These are phyloP conservation scores for Ophiostoma novo-ulmi DNA, from an alignment of 2,329 filamentous ascomycete species.

Conservation along the genomic window DNA sequence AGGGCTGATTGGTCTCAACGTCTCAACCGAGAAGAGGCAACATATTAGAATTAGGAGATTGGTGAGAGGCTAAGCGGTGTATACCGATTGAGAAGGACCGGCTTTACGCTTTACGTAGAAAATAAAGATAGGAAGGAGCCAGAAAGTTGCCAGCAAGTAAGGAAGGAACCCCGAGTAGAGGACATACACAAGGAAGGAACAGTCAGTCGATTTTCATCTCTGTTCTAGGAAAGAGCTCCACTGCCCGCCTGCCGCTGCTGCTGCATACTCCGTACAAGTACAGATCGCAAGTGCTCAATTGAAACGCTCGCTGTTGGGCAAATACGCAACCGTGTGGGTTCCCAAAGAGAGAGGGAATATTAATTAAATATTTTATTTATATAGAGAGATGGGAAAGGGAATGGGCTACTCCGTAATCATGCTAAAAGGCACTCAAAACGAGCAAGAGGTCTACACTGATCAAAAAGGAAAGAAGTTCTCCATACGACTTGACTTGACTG, in stretches of 20 bases:
- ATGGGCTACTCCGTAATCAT: not conserved
- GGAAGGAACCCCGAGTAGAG: not conserved
- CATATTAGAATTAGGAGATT: not conserved
- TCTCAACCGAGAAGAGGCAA: not conserved
- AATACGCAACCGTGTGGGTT: slow-evolving; percentile 10
- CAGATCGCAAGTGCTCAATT: slow-evolving; percentile 18
- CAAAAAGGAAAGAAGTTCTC: slow-evolving; percentile 9
- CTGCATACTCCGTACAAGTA: not conserved
- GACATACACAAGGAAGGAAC: not conserved
- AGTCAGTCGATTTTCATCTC: not conserved
- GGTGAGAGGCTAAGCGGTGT: not conserved
- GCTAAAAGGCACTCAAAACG: not conserved
- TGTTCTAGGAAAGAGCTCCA: slow-evolving; percentile 4
- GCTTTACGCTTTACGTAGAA: not conserved
- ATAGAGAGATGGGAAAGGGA: not conserved
- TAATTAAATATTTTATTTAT: not conserved
- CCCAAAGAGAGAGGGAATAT: not conserved
- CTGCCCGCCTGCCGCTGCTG: slow-evolving; percentile 9
- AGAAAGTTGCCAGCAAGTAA: not conserved
- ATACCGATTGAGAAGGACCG: not conserved
- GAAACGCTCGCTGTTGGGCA: slow-evolving; percentile 22
- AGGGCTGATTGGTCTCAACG: not conserved
- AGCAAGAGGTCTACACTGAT: not conserved
- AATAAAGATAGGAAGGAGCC: not conserved
- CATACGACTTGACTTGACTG: not conserved